Evolutionary conservation across 768 basidiomycete genomes (phyloP).

Genomic region (Mycena indigotica): DNA sequence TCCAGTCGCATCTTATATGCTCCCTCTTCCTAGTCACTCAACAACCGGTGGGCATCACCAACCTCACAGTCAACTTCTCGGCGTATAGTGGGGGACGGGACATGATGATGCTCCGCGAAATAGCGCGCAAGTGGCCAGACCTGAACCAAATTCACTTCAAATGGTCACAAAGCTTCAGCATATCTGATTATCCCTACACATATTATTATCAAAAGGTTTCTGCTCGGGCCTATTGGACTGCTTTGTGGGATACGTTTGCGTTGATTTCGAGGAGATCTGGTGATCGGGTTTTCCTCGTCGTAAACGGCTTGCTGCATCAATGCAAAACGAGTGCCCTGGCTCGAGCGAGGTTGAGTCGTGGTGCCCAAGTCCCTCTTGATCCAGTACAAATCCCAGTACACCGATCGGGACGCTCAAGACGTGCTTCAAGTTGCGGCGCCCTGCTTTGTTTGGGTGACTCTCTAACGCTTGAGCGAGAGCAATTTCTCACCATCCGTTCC

Average conservation of each 20-base stretch:
- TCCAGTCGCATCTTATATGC: neutral
- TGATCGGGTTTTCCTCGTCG: neutral
- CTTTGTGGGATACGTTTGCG: neutral
- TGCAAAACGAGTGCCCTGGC: neutral
- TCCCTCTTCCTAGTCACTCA: neutral
- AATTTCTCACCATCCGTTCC: neutral
- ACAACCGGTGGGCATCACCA: neutral
- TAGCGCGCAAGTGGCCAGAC: neutral
- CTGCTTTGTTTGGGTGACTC: too few relatives aligned
- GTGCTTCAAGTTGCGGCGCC: neutral
- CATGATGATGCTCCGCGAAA: neutral
- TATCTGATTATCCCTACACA: neutral
- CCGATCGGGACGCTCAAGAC: neutral
- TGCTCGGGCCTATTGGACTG: neutral
- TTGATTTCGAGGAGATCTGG: neutral
- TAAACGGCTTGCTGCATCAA: neutral
- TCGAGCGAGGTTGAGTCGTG: neutral
- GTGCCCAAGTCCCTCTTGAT: neutral
- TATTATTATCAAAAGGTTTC: neutral
- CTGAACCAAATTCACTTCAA: neutral
- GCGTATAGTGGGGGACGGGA: neutral
- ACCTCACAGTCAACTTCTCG: neutral
- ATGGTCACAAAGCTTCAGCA: neutral
- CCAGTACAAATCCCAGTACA: too few relatives aligned
- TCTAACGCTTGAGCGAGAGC: neutral